Conservation (phyloP, 1,284 basidiomycete species). For the Ustilago cynodontis region DNA sequence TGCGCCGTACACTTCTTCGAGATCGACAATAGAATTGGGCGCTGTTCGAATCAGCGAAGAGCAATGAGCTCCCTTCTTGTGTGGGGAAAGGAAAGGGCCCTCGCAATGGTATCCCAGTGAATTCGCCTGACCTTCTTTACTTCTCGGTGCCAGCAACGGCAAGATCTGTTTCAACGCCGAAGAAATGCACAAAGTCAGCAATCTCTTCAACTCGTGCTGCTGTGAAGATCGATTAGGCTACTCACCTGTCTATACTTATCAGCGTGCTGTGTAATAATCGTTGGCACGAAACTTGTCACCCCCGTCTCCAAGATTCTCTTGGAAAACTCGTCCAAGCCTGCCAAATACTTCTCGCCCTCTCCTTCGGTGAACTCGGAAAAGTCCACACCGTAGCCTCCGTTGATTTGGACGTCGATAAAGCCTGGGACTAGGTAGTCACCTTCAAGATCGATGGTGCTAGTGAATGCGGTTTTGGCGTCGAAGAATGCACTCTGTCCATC, state of each 20-base stretch:
- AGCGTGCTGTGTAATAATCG: slow-evolving; percentile 31
- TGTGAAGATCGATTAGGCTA: background rate
- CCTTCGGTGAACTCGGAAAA: slow-evolving; percentile 77
- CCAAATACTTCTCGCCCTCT: slow-evolving; percentile 64
- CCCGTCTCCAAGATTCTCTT: slow-evolving; percentile 85
- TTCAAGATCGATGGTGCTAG: slow-evolving; percentile 30
- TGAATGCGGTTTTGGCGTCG: slow-evolving; percentile 13
- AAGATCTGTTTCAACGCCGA: slow-evolving; percentile 71
- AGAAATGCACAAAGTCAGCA: background rate
- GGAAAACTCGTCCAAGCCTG: slow-evolving; percentile 79
- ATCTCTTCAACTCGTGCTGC: too few relatives aligned
- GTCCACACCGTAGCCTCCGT: slow-evolving; percentile 89
- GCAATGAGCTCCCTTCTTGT: slow-evolving; percentile 82
- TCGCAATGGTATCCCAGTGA: slow-evolving; percentile 86
- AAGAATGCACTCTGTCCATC: slow-evolving; percentile 48
- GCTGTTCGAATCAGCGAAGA: slow-evolving; percentile 76
- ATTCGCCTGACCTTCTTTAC: slow-evolving; percentile 73
- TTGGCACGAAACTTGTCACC: slow-evolving; percentile 79
- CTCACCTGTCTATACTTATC: slow-evolving; percentile 50
- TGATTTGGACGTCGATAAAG: slow-evolving; percentile 83
- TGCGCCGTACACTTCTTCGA: slow-evolving; percentile 47
- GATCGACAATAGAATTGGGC: slow-evolving; percentile 65
- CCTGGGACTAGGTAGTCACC: slow-evolving; percentile 75
- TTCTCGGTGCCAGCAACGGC: slow-evolving; percentile 72
- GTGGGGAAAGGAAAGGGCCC: slow-evolving; percentile 84